These are phyloP conservation scores for Agrostemma githago DNA, from an alignment of 148 eudicot genomes.

Conservation along the genomic window DNA sequence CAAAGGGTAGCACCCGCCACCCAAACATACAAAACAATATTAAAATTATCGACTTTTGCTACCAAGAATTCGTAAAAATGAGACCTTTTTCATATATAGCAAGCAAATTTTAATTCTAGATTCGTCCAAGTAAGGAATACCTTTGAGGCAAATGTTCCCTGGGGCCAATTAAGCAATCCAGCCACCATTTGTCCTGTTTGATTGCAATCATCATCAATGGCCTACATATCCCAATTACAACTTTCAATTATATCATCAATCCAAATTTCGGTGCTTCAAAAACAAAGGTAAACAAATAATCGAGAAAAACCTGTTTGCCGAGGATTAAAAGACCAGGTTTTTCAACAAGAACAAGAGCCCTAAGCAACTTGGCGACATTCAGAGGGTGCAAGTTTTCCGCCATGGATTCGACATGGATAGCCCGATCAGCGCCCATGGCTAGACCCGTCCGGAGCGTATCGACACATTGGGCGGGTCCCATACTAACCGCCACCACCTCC, in stretches of 20 bases:
- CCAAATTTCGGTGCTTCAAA: not conserved
- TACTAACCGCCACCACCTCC: conserved; percentile 79
- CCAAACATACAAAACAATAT: no score
- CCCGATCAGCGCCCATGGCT: conserved; percentile 99
- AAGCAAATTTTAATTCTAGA: no score
- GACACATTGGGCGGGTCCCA: conserved; percentile 76
- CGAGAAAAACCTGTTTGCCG: conserved; percentile 69
- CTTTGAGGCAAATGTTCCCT: conserved; percentile 98
- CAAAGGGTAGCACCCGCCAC: no score
- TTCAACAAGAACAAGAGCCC: conserved; percentile 67
- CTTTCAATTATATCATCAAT: not conserved
- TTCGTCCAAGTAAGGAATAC: conserved; percentile 28
- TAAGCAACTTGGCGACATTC: conserved; percentile 73
- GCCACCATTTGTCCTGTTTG: conserved; percentile 99
- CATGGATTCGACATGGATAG: conserved; percentile 58
- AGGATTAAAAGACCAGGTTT: conserved; percentile 72
- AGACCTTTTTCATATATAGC: no score
- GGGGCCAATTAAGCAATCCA: conserved; percentile 93
- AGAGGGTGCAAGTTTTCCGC: conserved; percentile 43
- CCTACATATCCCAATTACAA: conserved; percentile 37
- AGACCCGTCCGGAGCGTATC: conserved; percentile 90
- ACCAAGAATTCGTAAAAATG: no score
- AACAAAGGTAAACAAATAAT: not conserved
- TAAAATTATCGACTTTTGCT: no score
- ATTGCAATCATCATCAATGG: conserved; percentile 96